Evolutionary conservation across 805 yeast species (phyloP).

Genomic region (Komagataella mondaviorum): DNA sequence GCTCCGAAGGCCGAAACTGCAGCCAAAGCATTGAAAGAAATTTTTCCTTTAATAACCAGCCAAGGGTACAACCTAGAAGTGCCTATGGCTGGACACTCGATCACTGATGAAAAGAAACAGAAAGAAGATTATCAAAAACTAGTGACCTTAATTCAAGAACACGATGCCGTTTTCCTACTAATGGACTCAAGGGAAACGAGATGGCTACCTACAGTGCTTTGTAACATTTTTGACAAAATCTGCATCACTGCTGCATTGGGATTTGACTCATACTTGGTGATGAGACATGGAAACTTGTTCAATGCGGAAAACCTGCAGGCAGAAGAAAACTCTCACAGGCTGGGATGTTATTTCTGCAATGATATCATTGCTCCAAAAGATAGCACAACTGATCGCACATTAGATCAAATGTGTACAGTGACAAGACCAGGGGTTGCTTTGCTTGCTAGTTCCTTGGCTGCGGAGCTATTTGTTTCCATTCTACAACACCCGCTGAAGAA

Average conservation of each 20-base stretch:
- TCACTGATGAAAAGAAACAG: slow-evolving; percentile 41
- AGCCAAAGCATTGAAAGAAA: slow-evolving; percentile 51
- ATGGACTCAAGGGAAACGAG: slow-evolving; percentile 95
- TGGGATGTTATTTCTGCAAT: slow-evolving; percentile 94
- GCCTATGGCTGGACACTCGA: slow-evolving; percentile 94
- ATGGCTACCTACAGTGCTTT: slow-evolving; percentile 92
- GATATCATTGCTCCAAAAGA: slow-evolving; percentile 93
- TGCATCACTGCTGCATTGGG: slow-evolving; percentile 93
- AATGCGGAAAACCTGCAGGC: slow-evolving; percentile 9
- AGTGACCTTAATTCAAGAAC: slow-evolving; percentile 37
- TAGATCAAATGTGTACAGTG: slow-evolving; percentile 98
- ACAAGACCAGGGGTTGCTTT: slow-evolving; percentile 94
- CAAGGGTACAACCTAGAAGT: slow-evolving; percentile 57
- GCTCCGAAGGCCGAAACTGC: slow-evolving; percentile 68
- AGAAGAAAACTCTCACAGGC: slow-evolving; percentile 19
- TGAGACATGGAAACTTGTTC: slow-evolving; percentile 69
- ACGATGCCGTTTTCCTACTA: slow-evolving; percentile 68
- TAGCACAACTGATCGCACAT: slow-evolving; percentile 71
- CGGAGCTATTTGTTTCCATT: slow-evolving; percentile 64
- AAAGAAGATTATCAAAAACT: slow-evolving; percentile 38
- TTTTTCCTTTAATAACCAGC: slow-evolving; percentile 68
- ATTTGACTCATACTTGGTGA: slow-evolving; percentile 82
- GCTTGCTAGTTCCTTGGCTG: slow-evolving; percentile 77
- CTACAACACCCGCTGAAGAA: slow-evolving; percentile 51
- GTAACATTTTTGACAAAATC: slow-evolving; percentile 48